Conservation (phyloP, 108 stramenopile genomes). For the Asterionellopsis glacialis region DNA sequence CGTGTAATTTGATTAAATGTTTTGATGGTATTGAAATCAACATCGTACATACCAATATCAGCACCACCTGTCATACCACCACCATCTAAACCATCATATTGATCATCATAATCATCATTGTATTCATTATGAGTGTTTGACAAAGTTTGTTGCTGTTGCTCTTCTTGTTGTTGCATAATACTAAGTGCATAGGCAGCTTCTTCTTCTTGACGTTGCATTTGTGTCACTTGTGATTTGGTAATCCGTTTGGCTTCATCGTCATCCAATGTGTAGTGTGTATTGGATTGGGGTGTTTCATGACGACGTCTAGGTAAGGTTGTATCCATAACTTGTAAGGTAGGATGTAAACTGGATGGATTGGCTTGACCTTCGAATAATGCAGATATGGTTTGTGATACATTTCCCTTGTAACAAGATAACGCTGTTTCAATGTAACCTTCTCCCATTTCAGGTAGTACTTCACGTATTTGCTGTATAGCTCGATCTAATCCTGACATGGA, state of each 20-base stretch:
- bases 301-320: conserved; percentile 30
- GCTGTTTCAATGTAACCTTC: conserved; percentile 81
- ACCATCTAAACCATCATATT: conserved; percentile 70
- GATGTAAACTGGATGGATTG: conserved; percentile 28
- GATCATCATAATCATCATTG: conserved; percentile 86
- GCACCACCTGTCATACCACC: conserved; percentile 42
- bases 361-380: conserved; percentile 35
- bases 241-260: conserved; percentile 47
- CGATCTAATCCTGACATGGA: background rate
- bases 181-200: conserved; percentile 36
- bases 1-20: conserved; percentile 60
- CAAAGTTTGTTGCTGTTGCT: conserved; percentile 1
- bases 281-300: conserved; percentile 13
- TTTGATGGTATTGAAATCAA: conserved; percentile 63
- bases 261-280: conserved; percentile 37
- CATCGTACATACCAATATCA: conserved; percentile 47
- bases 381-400: conserved; percentile 57
- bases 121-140: conserved; percentile 42
- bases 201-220: conserved; percentile 37
- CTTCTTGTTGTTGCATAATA: conserved; percentile 12
- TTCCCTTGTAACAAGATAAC: conserved; percentile 54
- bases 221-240: conserved; percentile 48
- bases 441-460: conserved; percentile 67
- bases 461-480: conserved; percentile 30
- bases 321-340: conserved; percentile 32